Evolutionary conservation across 2,329 filamentous ascomycete species (phyloP).

Genomic region (Fusarium begoniae): DNA sequence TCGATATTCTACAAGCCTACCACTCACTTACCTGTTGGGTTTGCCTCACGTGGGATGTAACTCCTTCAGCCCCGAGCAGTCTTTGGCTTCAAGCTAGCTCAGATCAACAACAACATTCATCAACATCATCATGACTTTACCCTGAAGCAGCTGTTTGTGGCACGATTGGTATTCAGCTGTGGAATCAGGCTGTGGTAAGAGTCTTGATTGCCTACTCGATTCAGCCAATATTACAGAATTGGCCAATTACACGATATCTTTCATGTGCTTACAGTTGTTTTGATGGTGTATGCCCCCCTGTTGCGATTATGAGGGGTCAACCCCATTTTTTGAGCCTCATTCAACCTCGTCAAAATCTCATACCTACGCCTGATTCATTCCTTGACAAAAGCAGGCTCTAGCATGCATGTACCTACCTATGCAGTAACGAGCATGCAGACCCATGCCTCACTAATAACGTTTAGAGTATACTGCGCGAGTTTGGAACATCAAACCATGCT

Average conservation of each 20-base stretch:
- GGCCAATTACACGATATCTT: not conserved
- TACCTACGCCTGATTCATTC: not conserved
- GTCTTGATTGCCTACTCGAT: not conserved
- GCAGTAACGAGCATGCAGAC: not conserved
- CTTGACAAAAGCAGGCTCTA: not conserved
- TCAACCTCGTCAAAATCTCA: not conserved
- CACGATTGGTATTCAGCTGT: not conserved
- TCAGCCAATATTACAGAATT: not conserved
- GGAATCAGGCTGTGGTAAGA: not conserved
- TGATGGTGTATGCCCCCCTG: not conserved
- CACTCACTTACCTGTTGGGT: too few relatives aligned
- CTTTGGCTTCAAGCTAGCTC: not conserved
- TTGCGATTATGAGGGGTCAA: not conserved
- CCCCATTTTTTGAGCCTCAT: not conserved
- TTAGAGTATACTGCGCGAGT: not conserved
- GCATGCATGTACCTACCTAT: not conserved
- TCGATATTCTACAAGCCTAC: not conserved
- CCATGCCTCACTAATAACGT: not conserved
- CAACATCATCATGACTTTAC: not conserved
- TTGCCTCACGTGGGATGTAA: not conserved
- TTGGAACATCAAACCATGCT: not conserved
- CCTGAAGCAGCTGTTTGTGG: not conserved
- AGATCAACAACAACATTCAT: not conserved
- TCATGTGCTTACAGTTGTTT: not conserved
- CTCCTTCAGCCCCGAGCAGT: not conserved